Base-by-base conservation (phyloP, 768 basidiomycete genomes). In the Baorangia bicolor region DNA sequence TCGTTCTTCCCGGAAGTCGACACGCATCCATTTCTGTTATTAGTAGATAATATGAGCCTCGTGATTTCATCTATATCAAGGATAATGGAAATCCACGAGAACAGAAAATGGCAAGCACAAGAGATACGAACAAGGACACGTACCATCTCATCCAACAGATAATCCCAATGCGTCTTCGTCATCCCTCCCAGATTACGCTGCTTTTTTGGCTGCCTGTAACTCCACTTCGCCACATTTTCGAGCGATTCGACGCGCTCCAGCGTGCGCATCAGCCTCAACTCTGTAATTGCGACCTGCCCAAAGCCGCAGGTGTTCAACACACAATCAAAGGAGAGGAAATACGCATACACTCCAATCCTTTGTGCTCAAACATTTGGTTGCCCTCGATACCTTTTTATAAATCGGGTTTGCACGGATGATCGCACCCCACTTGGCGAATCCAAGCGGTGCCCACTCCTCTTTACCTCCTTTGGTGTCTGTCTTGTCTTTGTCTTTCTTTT, bases 131-230 rank as follows among this genome's bases (percentile, higher is more conserved):
- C 5, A 31, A 40, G 18, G 38, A 28, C 20, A 75, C 82, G 62
- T 51, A 92, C 93, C 94, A 98, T 94, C 73, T 99, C 97, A 57
- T 98, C 96, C 71, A 99, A 73, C 33, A 99, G 77, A 71, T 94
- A 90, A 69, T 98, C 97, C 93, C 93, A 95, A 66, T 98, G 94
- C 1, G 88, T 84, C 73, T 95, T 97, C 3, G 78, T 75, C 46
- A 87, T 62, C 2, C 86, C 85, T 21, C 87, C 85, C 18, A 94
- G 79, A 28, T 85, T 88, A 55, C 90, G 80, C 66, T 95, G 92
- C 72, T 94, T 96, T 73, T 96, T 98, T 11, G 94, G 94, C 66
- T 99, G 97, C 49, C 96, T 77, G 64, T 96, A 92, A 61, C 90
- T 89, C 96, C 97, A 99, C 34, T 84, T 77, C 4, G 86, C 87